Conservation (phyloP, 1,284 basidiomycete genomes). For the Cutaneotrichosporon cyanovorans region DNA sequence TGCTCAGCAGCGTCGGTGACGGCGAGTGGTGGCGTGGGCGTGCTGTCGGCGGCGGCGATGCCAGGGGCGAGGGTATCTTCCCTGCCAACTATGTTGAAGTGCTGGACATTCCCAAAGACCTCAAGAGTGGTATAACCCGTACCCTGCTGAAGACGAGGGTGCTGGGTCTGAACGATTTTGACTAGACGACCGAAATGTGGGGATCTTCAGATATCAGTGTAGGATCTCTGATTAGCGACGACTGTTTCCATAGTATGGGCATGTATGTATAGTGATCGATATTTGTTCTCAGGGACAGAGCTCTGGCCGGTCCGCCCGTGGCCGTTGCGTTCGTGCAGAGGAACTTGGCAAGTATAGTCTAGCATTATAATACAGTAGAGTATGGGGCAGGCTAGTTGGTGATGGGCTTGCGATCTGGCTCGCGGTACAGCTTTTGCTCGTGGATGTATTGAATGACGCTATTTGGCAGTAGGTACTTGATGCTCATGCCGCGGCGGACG, state of each 20-base stretch:
- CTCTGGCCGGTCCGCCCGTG: no score
- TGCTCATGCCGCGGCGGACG: constrained; percentile 82
- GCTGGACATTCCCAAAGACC: constrained; percentile 33
- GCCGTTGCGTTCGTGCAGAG: no score
- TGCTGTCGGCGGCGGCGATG: constrained; percentile 55
- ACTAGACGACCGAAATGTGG: constrained; percentile 6
- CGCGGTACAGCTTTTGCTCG: constrained; percentile 41
- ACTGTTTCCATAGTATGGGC: no score
- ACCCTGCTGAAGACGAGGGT: constrained; percentile 28
- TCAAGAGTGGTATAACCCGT: constrained; percentile 26
- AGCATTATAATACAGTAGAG: background rate
- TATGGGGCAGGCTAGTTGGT: background rate
- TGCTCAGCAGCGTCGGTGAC: constrained; percentile 64
- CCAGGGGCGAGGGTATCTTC: constrained; percentile 50
- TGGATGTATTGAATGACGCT: constrained; percentile 95
- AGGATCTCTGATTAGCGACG: no score
- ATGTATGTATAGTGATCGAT: no score
- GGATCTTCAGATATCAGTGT: no score
- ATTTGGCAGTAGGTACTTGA: constrained; percentile 84
- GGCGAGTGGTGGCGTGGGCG: constrained; percentile 64
- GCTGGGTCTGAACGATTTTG: constrained; percentile 8
- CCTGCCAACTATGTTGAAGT: constrained; percentile 55
- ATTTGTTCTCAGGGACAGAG: no score
- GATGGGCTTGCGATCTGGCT: constrained; percentile 18
- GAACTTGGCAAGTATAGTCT: no score